A percentile compares a stretch with the other conserved stretches of the same genome.
Evolutionary conservation across 306 rosid genomes (phyloP).

Genomic region (Morella rubra): DNA sequence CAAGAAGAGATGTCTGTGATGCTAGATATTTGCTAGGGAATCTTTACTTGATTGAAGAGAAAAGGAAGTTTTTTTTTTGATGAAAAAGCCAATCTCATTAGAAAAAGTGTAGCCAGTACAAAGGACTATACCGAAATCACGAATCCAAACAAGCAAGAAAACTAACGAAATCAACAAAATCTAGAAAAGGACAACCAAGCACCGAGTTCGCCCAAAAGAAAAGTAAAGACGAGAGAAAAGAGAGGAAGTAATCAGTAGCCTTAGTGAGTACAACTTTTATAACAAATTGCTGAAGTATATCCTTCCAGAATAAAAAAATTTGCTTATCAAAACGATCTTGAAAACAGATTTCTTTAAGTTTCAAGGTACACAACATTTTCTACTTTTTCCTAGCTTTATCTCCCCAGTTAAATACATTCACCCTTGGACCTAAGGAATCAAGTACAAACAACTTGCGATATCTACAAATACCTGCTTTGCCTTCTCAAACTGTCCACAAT

Average conservation of each 20-base stretch:
- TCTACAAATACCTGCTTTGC: constrained; percentile 73
- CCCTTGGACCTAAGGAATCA: constrained; percentile 6
- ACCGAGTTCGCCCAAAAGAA: no score
- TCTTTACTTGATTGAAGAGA: no score
- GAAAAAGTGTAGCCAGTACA: no score
- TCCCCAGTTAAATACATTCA: neutral
- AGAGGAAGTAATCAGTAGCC: no score
- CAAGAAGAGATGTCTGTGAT: neutral
- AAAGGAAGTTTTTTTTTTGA: no score
- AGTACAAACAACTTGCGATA: constrained; percentile 20
- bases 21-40: neutral
- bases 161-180: no score
- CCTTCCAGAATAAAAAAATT: neutral
- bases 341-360: neutral
- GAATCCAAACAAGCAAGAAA: no score
- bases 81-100: no score
- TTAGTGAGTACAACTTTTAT: neutral
- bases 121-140: no score
- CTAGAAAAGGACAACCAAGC: no score
- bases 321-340: neutral
- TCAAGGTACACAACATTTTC: neutral
- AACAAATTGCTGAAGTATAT: neutral
- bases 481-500: constrained; percentile 72
- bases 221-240: no score
- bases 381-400: neutral